Percentiles rank a stretch among this genome's conserved stretches.
Conservation (phyloP, 1,284 basidiomycete genomes). For the Irpex sp. region DNA sequence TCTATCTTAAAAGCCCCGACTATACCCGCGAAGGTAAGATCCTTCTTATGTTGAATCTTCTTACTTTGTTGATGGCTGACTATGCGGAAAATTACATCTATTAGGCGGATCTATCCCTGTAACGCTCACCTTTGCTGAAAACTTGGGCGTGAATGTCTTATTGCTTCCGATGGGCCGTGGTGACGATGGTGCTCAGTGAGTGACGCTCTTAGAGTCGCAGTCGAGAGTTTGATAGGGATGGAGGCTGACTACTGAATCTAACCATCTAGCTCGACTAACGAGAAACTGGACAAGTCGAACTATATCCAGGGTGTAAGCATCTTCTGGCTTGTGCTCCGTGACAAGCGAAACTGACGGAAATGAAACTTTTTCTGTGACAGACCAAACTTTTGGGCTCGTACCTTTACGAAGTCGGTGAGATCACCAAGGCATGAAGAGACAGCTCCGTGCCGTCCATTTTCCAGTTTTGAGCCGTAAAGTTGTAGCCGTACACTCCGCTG, state of each 20-base stretch:
- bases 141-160: constrained; percentile 77
- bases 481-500: constrained; percentile 2
- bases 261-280: constrained; percentile 78
- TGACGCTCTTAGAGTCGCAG: constrained; percentile 10
- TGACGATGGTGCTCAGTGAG: constrained; percentile 91
- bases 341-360: neutral
- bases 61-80: constrained; percentile 53
- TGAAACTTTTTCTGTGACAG: constrained; percentile 4
- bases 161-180: constrained; percentile 91
- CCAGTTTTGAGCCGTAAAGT: neutral
- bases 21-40: constrained; percentile 17
- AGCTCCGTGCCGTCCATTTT: neutral
- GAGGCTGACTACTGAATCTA: neutral
- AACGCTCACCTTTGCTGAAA: constrained; percentile 93
- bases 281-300: constrained; percentile 93
- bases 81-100: neutral
- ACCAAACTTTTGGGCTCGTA: constrained; percentile 18
- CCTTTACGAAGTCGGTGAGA: constrained; percentile 18
- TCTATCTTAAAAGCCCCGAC: constrained; percentile 21
- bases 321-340: neutral
- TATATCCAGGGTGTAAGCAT: constrained; percentile 82
- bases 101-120: constrained; percentile 95
- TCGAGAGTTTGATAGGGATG: neutral
- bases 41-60: neutral
- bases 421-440: constrained; percentile 12